Base-by-base conservation (phyloP, 805 yeast species). In the Candida odintsovae region DNA sequence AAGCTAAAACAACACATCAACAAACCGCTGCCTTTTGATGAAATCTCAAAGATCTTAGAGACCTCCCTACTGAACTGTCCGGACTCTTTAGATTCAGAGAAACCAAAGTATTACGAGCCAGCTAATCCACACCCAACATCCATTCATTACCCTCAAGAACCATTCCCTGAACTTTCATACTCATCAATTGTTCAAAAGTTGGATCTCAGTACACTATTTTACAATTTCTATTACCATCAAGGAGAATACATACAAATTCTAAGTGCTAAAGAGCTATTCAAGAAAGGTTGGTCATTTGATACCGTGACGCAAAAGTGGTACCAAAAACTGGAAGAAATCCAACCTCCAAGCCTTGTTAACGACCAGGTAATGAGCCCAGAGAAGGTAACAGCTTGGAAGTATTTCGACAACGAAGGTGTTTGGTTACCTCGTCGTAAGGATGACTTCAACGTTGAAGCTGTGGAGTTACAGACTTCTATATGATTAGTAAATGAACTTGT, bases 51-150 rank as follows among this genome's bases (percentile, higher is more conserved):
- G 48, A 70, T 78, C 55, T 70, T 92, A 53, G 95, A 88, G 61
- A 77, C 85, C 1, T 90, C 97, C 3, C 71, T 88, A 49, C 70
- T 87, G 55, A 86, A 86, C 58, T 89, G 97, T 63, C 98, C 99
- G 0, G 98, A 94, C 66, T 87, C 98, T 1, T 77, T 82, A 48
- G 95, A 92, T 62, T 83, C 95, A 2, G 97, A 92, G 58, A 78
- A 73, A 55, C 96, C 97, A 16, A 77, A 83, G 50, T 64, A 61
- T 38, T 58, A 89, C 62, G 78, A 76, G 42, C 92, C 97, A 7
- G 75, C 77, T 20, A 80, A 82, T 54, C 95, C 95, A 45, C 95
- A 86, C 61, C 96, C 97, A 23, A 88, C 96, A 8, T 87, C 94
- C 35, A 78, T 86, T 20, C 87, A 83, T 65, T 94, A 88, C 67